phyloP scores from a whole-genome alignment of 2,329 filamentous ascomycete genomes.

The Colletotrichum viniferum region DNA sequence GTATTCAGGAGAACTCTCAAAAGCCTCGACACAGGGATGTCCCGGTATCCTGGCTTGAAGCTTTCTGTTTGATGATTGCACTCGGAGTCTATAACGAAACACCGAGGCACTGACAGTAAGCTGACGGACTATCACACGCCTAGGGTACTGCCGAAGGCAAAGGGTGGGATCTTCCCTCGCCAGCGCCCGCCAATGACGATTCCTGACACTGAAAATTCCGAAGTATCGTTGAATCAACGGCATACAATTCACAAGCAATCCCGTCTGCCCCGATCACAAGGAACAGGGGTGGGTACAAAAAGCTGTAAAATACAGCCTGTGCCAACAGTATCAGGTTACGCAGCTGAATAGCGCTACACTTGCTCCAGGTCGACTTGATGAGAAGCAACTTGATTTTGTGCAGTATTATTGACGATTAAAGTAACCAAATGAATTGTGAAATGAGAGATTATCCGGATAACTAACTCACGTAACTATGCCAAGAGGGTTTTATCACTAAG shows the following conservation, averaged over 20 bases:
- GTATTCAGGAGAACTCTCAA: slow-evolving; percentile 39
- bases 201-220: not conserved
- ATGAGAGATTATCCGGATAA: no score
- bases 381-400: no score
- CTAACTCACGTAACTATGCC: fast-evolving
- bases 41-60: not conserved
- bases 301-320: not conserved
- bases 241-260: not conserved
- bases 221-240: not conserved
- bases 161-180: not conserved
- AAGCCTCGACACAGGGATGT: slow-evolving; percentile 58
- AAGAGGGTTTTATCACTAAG: not conserved
- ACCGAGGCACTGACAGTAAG: not conserved
- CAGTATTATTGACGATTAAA: not conserved
- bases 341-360: not conserved
- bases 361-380: not conserved
- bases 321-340: fast-evolving
- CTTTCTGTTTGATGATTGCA: not conserved
- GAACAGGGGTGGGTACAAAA: not conserved
- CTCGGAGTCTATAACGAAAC: not conserved
- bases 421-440: fast-evolving
- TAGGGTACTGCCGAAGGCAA: not conserved
- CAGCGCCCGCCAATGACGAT: not conserved
- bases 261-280: not conserved
- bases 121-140: not conserved